These are phyloP conservation scores for Viridothelium virens DNA, from an alignment of 495 filamentous ascomycete species.

Conservation along the genomic window DNA sequence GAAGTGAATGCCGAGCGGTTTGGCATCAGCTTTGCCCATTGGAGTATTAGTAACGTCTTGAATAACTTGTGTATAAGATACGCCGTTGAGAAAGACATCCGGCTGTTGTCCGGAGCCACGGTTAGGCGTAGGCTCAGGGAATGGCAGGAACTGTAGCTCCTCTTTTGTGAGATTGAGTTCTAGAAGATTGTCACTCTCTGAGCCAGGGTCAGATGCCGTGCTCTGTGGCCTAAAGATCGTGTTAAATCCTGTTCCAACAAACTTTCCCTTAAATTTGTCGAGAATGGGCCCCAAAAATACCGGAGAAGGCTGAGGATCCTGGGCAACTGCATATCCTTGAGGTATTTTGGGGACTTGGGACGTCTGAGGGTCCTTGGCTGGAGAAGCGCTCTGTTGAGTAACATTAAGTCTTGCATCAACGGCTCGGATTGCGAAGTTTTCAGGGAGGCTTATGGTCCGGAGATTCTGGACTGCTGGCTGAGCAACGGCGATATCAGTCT, in stretches of 20 bases:
- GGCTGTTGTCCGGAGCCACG: conserved; percentile 15
- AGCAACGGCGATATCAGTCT: no score
- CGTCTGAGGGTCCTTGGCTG: no score
- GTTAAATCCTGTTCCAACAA: conserved; percentile 19
- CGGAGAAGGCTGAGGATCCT: no score
- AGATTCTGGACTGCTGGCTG: no score
- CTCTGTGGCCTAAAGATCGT: conserved; percentile 18
- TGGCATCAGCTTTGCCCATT: conserved; percentile 16
- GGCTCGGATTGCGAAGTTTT: no score
- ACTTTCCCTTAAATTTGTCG: conserved; percentile 15
- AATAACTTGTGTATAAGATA: conserved; percentile 19
- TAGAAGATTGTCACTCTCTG: conserved; percentile 20
- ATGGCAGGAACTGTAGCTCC: conserved; percentile 10
- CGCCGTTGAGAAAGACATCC: conserved; percentile 18
- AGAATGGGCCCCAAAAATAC: no score
- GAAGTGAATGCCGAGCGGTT: conserved; percentile 18
- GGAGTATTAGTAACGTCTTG: conserved; percentile 18
- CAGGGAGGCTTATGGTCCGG: no score
- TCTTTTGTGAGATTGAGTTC: conserved; percentile 22
- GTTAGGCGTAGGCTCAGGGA: conserved; percentile 17
- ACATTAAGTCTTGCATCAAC: no score
- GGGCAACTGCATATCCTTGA: no score
- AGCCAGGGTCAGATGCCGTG: neutral
- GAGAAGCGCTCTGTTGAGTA: no score
- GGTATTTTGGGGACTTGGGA: no score